Percentiles rank a stretch among this genome's conserved stretches.
Evolutionary conservation across 345 rosid species (phyloP).

Genomic region (Heritiera littoralis): DNA sequence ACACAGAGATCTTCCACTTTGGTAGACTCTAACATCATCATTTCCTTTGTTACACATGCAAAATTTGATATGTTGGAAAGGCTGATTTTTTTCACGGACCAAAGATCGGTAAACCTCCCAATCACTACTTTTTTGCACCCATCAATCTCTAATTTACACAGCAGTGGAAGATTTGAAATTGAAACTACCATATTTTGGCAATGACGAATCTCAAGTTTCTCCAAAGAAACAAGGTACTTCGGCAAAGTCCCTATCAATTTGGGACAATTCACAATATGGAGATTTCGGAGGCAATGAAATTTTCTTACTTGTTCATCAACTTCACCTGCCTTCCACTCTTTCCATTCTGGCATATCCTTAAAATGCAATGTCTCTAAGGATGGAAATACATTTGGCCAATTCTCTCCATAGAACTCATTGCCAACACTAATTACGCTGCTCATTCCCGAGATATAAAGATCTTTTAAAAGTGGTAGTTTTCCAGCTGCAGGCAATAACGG

Average conservation of each 20-base stretch:
- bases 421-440: constrained; percentile 17
- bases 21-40: background rate
- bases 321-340: background rate
- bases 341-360: constrained; percentile 19
- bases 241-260: background rate
- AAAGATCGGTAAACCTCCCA: background rate
- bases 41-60: background rate
- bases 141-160: background rate
- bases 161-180: background rate
- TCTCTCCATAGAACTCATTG: constrained; percentile 10
- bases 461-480: constrained; percentile 22
- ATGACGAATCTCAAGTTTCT: background rate
- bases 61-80: background rate
- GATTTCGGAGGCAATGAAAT: background rate
- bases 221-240: background rate
- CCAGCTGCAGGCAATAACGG: constrained; percentile 28
- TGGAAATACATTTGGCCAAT: too few relatives aligned
- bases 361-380: background rate
- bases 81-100: background rate
- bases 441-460: background rate
- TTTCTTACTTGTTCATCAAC: background rate
- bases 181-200: background rate
- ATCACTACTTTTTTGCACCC: background rate
- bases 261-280: background rate
- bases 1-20: background rate